Conservation (phyloP, 2,329 filamentous ascomycete genomes). For the Knoxdaviesia proteae region DNA sequence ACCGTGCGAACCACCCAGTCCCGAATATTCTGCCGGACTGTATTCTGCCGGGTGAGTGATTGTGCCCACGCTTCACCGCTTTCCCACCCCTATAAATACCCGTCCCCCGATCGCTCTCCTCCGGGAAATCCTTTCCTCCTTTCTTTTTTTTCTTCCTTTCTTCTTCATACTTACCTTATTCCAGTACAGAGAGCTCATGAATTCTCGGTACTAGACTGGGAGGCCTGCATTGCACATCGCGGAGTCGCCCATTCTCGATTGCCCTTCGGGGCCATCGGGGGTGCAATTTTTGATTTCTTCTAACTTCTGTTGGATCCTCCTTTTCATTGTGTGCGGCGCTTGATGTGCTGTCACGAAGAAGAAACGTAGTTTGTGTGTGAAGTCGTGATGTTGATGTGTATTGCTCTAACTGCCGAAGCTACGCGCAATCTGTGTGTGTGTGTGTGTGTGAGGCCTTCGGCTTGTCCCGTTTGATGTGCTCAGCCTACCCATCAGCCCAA, state of each 20-base stretch:
- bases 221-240: slow-evolving; percentile 33
- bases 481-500: no score
- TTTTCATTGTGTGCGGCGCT: slow-evolving; percentile 23
- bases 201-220: slow-evolving; percentile 18
- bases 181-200: slow-evolving; percentile 21
- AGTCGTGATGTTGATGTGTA: no score
- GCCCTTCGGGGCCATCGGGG: slow-evolving; percentile 29
- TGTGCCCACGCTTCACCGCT: background rate
- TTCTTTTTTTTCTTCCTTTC: slow-evolving; percentile 12
- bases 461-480: no score
- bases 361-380: slow-evolving; percentile 7
- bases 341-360: slow-evolving; percentile 21
- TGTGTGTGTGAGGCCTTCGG: no score
- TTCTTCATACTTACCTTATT: slow-evolving; percentile 32
- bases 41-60: no score
- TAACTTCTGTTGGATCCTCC: slow-evolving; percentile 3
- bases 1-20: no score
- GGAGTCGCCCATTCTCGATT: slow-evolving; percentile 26
- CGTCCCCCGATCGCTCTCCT: background rate
- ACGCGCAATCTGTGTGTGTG: no score
- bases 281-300: slow-evolving; percentile 25
- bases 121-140: slow-evolving; percentile 3
- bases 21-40: no score
- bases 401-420: no score
- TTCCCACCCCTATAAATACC: slow-evolving; percentile 12